phyloP scores from a whole-genome alignment of 805 yeast genomes.

The Millerozyma acaciae region DNA sequence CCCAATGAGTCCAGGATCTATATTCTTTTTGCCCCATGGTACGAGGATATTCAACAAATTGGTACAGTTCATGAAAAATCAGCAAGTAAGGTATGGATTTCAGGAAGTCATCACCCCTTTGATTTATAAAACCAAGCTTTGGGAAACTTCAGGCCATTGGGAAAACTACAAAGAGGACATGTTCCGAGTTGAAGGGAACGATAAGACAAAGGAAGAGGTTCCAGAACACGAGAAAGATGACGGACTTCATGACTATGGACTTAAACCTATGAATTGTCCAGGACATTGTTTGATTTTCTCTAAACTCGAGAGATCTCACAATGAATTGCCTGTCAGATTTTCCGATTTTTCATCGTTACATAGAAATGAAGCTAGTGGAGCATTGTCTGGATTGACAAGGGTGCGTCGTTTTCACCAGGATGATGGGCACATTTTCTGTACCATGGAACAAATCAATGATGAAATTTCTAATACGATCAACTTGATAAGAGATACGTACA shows the following conservation, averaged over 20 bases:
- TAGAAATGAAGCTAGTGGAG: constrained; percentile 93
- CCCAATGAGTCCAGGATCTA: constrained; percentile 83
- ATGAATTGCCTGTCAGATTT: constrained; percentile 80
- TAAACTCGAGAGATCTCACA: constrained; percentile 71
- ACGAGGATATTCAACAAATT: constrained; percentile 79
- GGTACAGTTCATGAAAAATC: constrained; percentile 77
- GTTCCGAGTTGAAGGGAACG: constrained; percentile 77
- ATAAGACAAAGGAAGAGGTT: constrained; percentile 24
- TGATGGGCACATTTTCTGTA: constrained; percentile 95
- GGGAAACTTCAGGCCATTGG: constrained; percentile 97
- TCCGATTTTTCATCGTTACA: constrained; percentile 92
- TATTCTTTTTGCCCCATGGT: constrained; percentile 91
- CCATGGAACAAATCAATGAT: constrained; percentile 63
- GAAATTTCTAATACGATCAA: constrained; percentile 74
- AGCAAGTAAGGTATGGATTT: constrained; percentile 76
- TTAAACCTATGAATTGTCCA: constrained; percentile 95
- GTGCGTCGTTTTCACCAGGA: constrained; percentile 96
- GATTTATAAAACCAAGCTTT: constrained; percentile 73
- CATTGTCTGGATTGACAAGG: constrained; percentile 86
- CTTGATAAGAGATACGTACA: constrained; percentile 72
- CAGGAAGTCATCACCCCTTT: constrained; percentile 92
- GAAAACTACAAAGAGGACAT: constrained; percentile 89
- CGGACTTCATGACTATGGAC: constrained; percentile 52
- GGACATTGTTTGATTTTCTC: constrained; percentile 87
- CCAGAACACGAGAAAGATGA: constrained; percentile 12